A percentile compares a stretch with the other conserved stretches of the same genome.
These are phyloP conservation scores for Acacia melanoxylon DNA, from an alignment of 306 rosid genomes.

Conservation along the genomic window DNA sequence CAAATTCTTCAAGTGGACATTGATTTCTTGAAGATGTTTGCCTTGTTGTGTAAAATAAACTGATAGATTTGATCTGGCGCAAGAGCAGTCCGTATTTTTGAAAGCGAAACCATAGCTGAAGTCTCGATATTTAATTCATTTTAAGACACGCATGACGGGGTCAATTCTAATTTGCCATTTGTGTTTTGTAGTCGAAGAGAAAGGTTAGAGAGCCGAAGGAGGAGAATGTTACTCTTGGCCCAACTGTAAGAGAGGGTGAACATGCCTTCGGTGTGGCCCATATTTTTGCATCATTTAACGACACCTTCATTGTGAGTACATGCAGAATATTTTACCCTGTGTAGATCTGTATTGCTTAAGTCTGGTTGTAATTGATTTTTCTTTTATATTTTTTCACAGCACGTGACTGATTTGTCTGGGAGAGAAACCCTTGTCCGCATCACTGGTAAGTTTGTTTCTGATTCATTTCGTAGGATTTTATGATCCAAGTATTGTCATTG, in stretches of 20 bases:
- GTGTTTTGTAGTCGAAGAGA: conserved; percentile 53
- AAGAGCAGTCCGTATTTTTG: neutral
- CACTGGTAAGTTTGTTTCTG: conserved; percentile 46
- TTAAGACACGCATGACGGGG: neutral
- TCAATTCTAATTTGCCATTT: neutral
- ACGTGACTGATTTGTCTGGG: conserved; percentile 90
- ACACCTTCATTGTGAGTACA: conserved; percentile 76
- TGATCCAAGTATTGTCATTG: neutral
- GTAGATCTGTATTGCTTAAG: neutral
- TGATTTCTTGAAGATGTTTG: neutral
- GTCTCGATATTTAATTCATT: neutral
- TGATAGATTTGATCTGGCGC: neutral
- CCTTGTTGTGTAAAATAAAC: neutral
- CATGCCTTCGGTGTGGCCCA: conserved; percentile 85
- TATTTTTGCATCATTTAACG: conserved; percentile 82
- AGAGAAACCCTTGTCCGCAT: conserved; percentile 89
- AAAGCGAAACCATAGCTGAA: neutral
- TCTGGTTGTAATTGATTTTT: neutral
- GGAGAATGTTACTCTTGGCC: conserved; percentile 82
- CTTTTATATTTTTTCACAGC: conserved; percentile 44
- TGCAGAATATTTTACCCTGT: neutral
- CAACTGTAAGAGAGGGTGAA: conserved; percentile 87
- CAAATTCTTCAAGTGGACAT: neutral
- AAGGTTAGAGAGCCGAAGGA: conserved; percentile 91
- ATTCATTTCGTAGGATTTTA: neutral